Base-by-base conservation (phyloP, 805 yeast species). In the Clavispora vitiphila region DNA sequence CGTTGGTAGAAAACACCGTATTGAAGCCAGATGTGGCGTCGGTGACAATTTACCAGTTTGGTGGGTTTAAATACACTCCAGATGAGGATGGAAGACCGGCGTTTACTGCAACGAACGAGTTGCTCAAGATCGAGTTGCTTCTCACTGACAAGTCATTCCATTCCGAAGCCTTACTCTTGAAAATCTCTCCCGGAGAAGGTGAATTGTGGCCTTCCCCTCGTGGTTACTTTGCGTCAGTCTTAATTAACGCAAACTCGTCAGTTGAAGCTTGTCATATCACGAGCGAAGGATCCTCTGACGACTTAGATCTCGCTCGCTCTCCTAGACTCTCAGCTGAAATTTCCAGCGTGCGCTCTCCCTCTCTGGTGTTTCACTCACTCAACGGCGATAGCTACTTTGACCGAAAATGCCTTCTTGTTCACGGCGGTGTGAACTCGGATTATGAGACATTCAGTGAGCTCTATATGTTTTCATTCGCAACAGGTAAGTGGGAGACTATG, bases 371-470 rank as follows among this genome's bases (percentile, higher is more conserved):
- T 21, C 35, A 21, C 15, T 21, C 24, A 5, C 8, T 23, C 32
- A 12, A 25, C 35, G 38, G 42, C 0, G 56, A 53, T 15, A 41
- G 44, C 14, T 61, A 42, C 39, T 60, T 65, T 40, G 47, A 50
- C 16, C 57, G 55, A 16, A 64, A 60, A 43, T 59, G 63, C 10
- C 54, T 67, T 11, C 22, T 69, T 10, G 48, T 69, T 8, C 75
- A 69, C 29, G 75, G 75, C 1, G 75, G 75, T 3, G 61, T 65
- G 36, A 58, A 62, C 42, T 64, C 64, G 14, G 35, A 54, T 2
- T 34, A 42, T 8, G 50, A 62, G 10, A 55, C 58, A 2, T 68
- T 58, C 41, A 55, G 65, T 38, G 70, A 67, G 43, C 53, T 68
- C 37, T 64, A 53, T 45, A 27, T 64, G 25, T 68, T 61, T 48